These are phyloP conservation scores for Leucogyrophana mollusca DNA, from an alignment of 768 basidiomycete species.

Conservation along the genomic window DNA sequence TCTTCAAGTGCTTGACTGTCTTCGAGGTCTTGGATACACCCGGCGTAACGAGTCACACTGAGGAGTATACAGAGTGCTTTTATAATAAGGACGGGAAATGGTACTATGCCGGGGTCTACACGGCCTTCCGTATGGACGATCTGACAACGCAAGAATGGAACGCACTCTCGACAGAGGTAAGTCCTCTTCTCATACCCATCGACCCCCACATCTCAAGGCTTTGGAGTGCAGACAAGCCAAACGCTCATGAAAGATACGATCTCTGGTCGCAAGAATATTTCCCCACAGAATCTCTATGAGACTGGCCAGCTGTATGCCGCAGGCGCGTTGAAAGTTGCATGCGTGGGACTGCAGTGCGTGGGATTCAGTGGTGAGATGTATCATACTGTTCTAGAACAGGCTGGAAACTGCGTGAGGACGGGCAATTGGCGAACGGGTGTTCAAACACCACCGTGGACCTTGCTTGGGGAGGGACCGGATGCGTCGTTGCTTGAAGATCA, in stretches of 20 bases:
- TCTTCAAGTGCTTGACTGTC: background rate
- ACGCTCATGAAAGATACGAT: conserved; percentile 73
- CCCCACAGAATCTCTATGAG: conserved; percentile 78
- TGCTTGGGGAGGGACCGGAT: background rate
- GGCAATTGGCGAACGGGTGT: background rate
- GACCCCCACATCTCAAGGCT: background rate
- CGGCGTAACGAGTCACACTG: too few species aligned
- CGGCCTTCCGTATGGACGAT: conserved; percentile 61
- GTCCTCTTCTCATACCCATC: conserved; percentile 4
- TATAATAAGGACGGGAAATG: conserved; percentile 78
- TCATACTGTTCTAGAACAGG: conserved; percentile 62
- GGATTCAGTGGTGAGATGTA: conserved; percentile 73
- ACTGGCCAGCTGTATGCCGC: conserved; percentile 67
- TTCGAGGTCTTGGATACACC: background rate
- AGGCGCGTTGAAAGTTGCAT: conserved; percentile 72
- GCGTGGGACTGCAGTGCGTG: conserved; percentile 72
- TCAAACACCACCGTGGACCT: background rate
- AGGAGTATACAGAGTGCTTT: conserved; percentile 60
- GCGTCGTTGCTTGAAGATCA: too few species aligned
- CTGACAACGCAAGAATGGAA: conserved; percentile 70
- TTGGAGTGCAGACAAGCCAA: conserved; percentile 52
- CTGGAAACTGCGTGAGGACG: conserved; percentile 26
- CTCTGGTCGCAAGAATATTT: conserved; percentile 66
- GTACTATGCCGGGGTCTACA: conserved; percentile 85
- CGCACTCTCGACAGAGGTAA: conserved; percentile 61